Evolutionary conservation across 176 grass and related monocot genomes (phyloP), one percentile per base, ranked within the genome.

Genomic region (Thalia dealbata): DNA sequence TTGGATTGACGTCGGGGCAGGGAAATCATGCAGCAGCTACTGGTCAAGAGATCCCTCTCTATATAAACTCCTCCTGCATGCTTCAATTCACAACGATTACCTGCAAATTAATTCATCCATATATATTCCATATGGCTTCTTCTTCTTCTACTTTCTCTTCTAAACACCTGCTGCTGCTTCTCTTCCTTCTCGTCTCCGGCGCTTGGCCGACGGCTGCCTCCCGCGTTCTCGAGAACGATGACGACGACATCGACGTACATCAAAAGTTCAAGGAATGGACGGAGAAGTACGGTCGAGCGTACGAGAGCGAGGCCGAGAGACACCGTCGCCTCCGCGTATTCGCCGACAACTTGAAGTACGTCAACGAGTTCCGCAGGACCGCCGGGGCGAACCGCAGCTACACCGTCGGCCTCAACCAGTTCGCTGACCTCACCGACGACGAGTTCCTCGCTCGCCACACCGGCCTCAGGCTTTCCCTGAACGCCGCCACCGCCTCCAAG

Each of bases 311-410:
- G 21, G 29, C 41, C 7, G 81, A 83, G 56, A 78, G 50, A 27
- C 55, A 44, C 29, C 19, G 58, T 7, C 74, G 81, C 12, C 64
- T 83, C 25, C 44, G 77, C 38, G 56, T 83, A 8, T 83, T 83
- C 58, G 15, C 56, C 35, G 60, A 78, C 48, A 83, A 83, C 41
- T 27, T 78, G 27, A 54, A 83, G 26, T 78, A 73, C 64, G 72
- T 83, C 22, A 58, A 78, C 3, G 71, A 69, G 48, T 78, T 77
- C 45, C 52, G 56, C 24, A 13, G 7, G 32, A 4, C 32, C 32
- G 32, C 32, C 14, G 50, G 29, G 3, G 69, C 23, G 10, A 4
- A 4, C 32, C 51, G 51, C 13, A 52, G 51, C 41, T 23, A 70
- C 67, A 70, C 38, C 22, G 6, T 70, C 67, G 67, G 38, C 38